phyloP scores from a whole-genome alignment of 768 basidiomycete species.

The Macrolepiota fuliginosa region DNA sequence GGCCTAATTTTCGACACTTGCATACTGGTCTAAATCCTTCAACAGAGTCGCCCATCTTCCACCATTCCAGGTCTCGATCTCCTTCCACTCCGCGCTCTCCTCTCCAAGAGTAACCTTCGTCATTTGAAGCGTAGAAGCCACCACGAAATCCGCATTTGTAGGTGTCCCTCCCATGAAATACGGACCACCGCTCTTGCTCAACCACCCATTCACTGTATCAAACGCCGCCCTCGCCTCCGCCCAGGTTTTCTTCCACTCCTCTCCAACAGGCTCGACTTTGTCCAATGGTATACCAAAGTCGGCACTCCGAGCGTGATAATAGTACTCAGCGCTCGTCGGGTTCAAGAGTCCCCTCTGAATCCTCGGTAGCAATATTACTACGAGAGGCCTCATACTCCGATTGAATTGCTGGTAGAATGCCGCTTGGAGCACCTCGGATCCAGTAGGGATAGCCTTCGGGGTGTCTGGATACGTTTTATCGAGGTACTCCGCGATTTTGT shows the following conservation, averaged over 20 bases:
- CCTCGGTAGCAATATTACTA: not conserved
- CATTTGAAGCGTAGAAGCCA: constrained; percentile 21
- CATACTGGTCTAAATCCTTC: constrained; percentile 18
- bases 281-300: constrained; percentile 3
- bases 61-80: constrained; percentile 30
- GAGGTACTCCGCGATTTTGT: constrained; percentile 43
- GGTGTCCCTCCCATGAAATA: constrained; percentile 14
- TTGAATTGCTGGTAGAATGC: not conserved
- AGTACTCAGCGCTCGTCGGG: constrained; percentile 1
- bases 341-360: not conserved
- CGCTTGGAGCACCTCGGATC: not conserved
- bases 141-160: constrained; percentile 25
- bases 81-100: constrained; percentile 27
- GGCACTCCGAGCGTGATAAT: not conserved
- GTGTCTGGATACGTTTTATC: constrained; percentile 39
- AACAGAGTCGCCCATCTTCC: constrained; percentile 33
- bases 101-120: constrained; percentile 19
- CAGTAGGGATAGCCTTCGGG: constrained; percentile 20
- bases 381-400: not conserved
- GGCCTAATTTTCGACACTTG: not conserved
- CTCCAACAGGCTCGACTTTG: not conserved
- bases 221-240: not conserved
- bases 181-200: not conserved
- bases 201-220: constrained; percentile 4
- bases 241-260: constrained; percentile 2